phyloP scores from a whole-genome alignment of 768 basidiomycete species.

The Leccinum sublutescens region DNA sequence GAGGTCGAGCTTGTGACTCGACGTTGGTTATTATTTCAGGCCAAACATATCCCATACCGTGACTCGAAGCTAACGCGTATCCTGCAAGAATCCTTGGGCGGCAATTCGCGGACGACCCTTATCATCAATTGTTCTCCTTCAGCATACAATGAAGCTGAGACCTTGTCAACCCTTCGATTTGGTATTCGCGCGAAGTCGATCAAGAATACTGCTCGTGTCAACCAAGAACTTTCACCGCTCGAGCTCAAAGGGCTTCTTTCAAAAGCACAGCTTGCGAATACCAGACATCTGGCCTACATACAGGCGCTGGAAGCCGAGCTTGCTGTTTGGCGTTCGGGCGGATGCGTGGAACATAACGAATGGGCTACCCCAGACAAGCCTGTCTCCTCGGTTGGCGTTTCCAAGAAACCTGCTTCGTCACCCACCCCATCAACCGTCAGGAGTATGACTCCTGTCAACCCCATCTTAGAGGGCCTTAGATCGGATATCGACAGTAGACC shows the following conservation, averaged over 20 bases:
- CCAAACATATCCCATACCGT: constrained; percentile 96
- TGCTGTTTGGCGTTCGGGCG: constrained; percentile 85
- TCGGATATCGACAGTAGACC: constrained; percentile 80
- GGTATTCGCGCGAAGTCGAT: constrained; percentile 99
- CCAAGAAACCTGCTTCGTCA: constrained; percentile 51
- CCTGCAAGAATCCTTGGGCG: constrained; percentile 96
- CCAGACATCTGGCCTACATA: constrained; percentile 82
- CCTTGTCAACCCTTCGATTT: constrained; percentile 94
- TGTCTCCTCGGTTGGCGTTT: constrained; percentile 37
- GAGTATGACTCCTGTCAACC: constrained; percentile 74
- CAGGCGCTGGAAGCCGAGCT: constrained; percentile 89
- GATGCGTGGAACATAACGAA: constrained; percentile 75
- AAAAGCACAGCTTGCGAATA: constrained; percentile 86
- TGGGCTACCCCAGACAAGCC: constrained; percentile 76
- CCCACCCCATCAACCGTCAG: constrained; percentile 66
- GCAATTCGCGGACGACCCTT: constrained; percentile 93
- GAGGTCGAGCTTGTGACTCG: constrained; percentile 3
- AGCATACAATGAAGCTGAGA: constrained; percentile 95
- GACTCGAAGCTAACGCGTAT: constrained; percentile 99
- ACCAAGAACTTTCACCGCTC: constrained; percentile 93
- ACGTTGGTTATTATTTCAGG: constrained; percentile 44
- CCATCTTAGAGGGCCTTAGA: constrained; percentile 67
- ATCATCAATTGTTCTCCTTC: constrained; percentile 99
- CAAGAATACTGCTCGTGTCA: constrained; percentile 99
- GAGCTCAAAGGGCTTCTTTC: constrained; percentile 92